These are phyloP conservation scores for Agrocybe chaxingu DNA, from an alignment of 768 basidiomycete genomes.

Conservation along the genomic window DNA sequence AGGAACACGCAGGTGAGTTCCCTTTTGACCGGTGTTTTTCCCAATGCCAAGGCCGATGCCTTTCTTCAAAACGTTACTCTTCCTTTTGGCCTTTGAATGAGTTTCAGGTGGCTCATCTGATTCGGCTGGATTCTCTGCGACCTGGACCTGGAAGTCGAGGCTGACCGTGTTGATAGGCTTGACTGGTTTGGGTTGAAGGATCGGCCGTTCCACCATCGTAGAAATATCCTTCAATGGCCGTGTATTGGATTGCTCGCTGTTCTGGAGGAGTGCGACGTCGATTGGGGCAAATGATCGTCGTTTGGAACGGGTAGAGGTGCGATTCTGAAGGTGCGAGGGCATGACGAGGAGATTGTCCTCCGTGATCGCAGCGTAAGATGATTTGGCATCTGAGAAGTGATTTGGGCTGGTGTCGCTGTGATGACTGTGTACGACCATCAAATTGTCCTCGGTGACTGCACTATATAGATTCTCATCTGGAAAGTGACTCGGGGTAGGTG, in stretches of 20 bases:
- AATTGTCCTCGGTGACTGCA: conserved; percentile 13
- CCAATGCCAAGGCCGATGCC: conserved; percentile 3
- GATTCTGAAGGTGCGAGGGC: too few species aligned
- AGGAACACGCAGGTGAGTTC: background rate
- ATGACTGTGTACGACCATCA: conserved; percentile 8
- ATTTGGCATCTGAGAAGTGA: background rate
- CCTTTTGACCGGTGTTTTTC: conserved; percentile 6
- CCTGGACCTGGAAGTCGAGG: conserved; percentile 20
- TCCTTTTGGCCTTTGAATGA: conserved; percentile 9
- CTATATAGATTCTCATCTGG: conserved; percentile 4
- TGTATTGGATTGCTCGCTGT: background rate
- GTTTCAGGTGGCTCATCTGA: conserved; percentile 4
- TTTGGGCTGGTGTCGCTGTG: background rate
- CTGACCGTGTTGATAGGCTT: conserved; percentile 18
- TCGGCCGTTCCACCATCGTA: conserved; percentile 1
- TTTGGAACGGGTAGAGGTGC: too few species aligned
- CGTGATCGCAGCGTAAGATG: too few species aligned
- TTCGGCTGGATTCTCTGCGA: conserved; percentile 10
- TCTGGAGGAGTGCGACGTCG: conserved; percentile 1
- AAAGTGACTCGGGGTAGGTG: background rate
- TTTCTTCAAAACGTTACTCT: conserved; percentile 7
- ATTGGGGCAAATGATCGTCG: background rate
- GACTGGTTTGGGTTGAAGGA: conserved; percentile 21
- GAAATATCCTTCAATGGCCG: background rate
- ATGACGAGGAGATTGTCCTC: too few species aligned